These are phyloP conservation scores for Plasmopara viticola DNA, from an alignment of 352 stramenopile species.

Conservation along the genomic window DNA sequence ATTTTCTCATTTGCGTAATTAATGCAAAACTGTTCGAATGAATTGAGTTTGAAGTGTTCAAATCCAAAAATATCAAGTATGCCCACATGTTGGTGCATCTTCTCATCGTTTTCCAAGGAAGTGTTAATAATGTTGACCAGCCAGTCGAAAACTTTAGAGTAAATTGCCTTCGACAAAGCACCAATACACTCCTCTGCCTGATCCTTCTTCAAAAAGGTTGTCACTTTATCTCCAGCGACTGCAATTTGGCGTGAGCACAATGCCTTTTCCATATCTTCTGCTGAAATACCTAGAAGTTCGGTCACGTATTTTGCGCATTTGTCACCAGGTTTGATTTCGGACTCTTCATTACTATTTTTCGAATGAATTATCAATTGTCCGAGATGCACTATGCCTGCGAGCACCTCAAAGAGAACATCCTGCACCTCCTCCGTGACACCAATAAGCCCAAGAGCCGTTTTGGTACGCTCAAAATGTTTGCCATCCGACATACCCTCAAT, in stretches of 20 bases:
- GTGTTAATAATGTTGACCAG: conserved; percentile 87
- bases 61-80: conserved; percentile 95
- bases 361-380: conserved; percentile 91
- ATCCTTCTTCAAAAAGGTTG: conserved; percentile 71
- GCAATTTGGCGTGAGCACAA: conserved; percentile 80
- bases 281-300: conserved; percentile 49
- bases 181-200: conserved; percentile 90
- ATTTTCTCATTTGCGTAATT: conserved; percentile 92
- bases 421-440: conserved; percentile 54
- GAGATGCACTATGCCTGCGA: conserved; percentile 92
- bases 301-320: conserved; percentile 33
- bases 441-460: conserved; percentile 55
- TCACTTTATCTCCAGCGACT: conserved; percentile 63
- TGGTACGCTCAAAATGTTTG: conserved; percentile 65
- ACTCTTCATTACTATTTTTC: conserved; percentile 76
- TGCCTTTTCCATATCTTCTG: conserved; percentile 49
- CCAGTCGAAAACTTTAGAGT: conserved; percentile 96
- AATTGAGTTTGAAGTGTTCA: conserved; percentile 92
- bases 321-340: conserved; percentile 34
- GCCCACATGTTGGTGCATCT: conserved; percentile 65
- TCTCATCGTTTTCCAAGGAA: conserved; percentile 57
- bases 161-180: conserved; percentile 93
- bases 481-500: conserved; percentile 73
- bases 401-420: conserved; percentile 57
- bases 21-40: conserved; percentile 92